phyloP scores from a whole-genome alignment of 192 early-diverging fungal species.

The Endogone sp. region DNA sequence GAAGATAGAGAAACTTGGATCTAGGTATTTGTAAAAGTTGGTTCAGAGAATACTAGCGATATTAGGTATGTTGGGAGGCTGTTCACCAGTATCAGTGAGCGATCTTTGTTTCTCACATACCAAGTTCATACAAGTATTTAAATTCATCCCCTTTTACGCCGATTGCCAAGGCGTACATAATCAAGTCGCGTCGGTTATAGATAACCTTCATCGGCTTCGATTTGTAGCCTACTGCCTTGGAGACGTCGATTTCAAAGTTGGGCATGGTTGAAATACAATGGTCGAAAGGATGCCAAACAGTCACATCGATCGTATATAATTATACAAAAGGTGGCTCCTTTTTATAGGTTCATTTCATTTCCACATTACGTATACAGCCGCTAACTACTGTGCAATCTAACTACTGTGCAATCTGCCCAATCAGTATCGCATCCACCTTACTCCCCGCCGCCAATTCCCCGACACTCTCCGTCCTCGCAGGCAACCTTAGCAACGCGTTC shows the following conservation, averaged over 20 bases:
- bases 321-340: too few species aligned
- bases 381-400: too few species aligned
- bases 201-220: conserved; percentile 22
- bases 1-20: conserved; percentile 57
- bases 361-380: too few species aligned
- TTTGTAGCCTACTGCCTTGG: not conserved
- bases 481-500: conserved; percentile 78
- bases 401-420: conserved; percentile 53
- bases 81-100: too few species aligned
- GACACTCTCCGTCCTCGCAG: conserved; percentile 34
- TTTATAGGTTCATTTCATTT: too few species aligned
- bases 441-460: conserved; percentile 30
- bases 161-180: conserved; percentile 69
- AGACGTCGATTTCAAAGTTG: not conserved
- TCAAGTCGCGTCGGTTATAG: conserved; percentile 64
- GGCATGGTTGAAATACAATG: too few species aligned
- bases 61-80: not conserved
- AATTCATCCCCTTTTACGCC: conserved; percentile 55
- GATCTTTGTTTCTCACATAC: too few species aligned
- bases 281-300: too few species aligned
- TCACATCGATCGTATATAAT: too few species aligned
- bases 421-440: conserved; percentile 47
- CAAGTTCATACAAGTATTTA: conserved; percentile 65
- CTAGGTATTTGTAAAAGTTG: too few species aligned
- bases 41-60: not conserved